phyloP scores from a whole-genome alignment of 139 green algal species.

The Chlamydomonas sp. region DNA sequence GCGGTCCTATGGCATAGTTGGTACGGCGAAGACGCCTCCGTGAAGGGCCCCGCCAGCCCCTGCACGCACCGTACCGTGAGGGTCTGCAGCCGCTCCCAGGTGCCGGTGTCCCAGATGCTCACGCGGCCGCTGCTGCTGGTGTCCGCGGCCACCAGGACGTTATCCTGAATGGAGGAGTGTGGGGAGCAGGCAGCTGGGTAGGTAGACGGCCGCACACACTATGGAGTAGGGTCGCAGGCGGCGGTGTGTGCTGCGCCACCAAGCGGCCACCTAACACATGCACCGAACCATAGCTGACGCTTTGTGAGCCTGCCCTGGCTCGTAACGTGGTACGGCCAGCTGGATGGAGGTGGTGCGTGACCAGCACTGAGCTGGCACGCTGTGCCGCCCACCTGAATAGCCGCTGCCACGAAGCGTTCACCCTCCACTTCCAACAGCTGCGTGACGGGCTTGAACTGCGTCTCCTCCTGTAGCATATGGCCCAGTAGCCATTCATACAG shows the following conservation, averaged over 20 bases:
- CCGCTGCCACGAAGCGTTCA: slow-evolving; percentile 23
- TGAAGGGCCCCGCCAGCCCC: no score
- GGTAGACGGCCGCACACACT: no score
- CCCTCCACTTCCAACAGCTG: slow-evolving; percentile 38
- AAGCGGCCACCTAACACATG: no score
- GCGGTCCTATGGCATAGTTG: no score
- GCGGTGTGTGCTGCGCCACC: no score
- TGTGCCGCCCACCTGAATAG: background rate
- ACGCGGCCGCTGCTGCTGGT: slow-evolving; percentile 33
- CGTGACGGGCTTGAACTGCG: slow-evolving; percentile 5
- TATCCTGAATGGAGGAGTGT: background rate
- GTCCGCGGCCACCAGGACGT: slow-evolving; percentile 34
- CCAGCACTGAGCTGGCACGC: background rate
- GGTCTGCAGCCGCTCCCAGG: slow-evolving; percentile 21
- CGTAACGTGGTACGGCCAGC: no score
- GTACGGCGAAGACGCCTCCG: no score
- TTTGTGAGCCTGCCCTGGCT: no score
- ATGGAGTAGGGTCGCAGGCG: no score
- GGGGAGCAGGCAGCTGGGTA: background rate
- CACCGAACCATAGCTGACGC: no score
- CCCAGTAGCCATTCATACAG: background rate
- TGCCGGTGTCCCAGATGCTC: slow-evolving; percentile 30
- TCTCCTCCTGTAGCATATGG: background rate
- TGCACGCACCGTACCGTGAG: slow-evolving; percentile 10
- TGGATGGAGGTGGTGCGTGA: background rate